Base-by-base conservation (phyloP, 2,329 filamentous ascomycete genomes). In the Hypoxylon sp. region DNA sequence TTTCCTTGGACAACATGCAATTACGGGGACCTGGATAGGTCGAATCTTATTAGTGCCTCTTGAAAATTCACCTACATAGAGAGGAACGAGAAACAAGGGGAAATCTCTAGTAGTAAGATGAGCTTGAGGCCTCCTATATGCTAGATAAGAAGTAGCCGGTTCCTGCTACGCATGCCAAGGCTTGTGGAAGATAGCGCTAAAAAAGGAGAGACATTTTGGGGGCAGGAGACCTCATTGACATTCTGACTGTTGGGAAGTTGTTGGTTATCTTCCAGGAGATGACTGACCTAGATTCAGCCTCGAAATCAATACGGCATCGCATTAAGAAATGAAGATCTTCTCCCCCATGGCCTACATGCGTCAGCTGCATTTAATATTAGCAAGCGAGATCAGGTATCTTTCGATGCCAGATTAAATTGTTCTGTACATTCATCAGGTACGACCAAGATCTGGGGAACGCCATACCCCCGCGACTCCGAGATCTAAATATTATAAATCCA, bases 301-400 rank as follows among this genome's bases (percentile, higher is more conserved):
- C 23, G 48, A 30, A 28, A 43, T 5, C 5, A n/a, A 23, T 13
- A 41, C 0, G 5, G 23, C 4, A 50, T 49, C n/a, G 13, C 32
- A 55, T 21, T 7, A 52, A 11, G 13, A 53, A 21, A 10, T 21
- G 34, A 1, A 61, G 23, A 49, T 59, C 30, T 36, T 25, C 28
- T n/a, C 11, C 10, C 21, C 23, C 21, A 28, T 13, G 6, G 28
- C 34, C 17, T 36, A 55, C 6, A 52, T 56, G 19, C 46, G 21
- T 36, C 46, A 32, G 34, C 19, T 7, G 23, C 19, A 52, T 13
- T 50, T 61, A 61, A 69, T 66, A 66, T 69, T 50, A 34, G 60
- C 67, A 63, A 69, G 60, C 50, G 51, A 67, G 67, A 67, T 69
- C 60, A 69, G 60, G 43, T 48, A 53, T 60, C 45, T 19, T 64